These are phyloP conservation scores for Crucibulum laeve DNA, from an alignment of 768 basidiomycete genomes.

Conservation along the genomic window DNA sequence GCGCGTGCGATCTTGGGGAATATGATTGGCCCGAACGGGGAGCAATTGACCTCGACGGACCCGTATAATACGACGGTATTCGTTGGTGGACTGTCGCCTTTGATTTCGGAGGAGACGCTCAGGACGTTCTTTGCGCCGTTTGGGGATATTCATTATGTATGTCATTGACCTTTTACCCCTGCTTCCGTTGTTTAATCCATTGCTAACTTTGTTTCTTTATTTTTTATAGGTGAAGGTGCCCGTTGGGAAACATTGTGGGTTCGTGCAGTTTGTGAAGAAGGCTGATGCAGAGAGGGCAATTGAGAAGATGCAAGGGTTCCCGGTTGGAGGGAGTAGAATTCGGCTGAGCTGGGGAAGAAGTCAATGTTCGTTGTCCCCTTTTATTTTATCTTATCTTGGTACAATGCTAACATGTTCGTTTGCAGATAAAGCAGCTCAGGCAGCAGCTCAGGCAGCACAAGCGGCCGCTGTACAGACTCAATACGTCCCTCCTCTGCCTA, in stretches of 20 bases:
- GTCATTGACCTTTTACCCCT: conserved; percentile 19
- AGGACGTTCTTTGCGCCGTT: conserved; percentile 91
- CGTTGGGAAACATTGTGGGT: conserved; percentile 92
- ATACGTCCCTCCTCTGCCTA: conserved; percentile 17
- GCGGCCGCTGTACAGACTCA: conserved; percentile 61
- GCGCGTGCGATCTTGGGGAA: conserved; percentile 80
- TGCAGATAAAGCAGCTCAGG: conserved; percentile 86
- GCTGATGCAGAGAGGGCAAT: conserved; percentile 90
- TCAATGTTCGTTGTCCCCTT: conserved; percentile 59
- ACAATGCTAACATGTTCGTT: conserved; percentile 4
- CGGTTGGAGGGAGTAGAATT: conserved; percentile 88
- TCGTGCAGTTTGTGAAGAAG: conserved; percentile 92
- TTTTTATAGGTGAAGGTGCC: conserved; percentile 84
- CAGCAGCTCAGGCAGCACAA: conserved; percentile 80
- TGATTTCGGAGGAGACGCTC: conserved; percentile 89
- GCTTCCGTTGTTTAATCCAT: not conserved
- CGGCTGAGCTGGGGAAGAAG: conserved; percentile 91
- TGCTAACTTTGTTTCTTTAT: not conserved
- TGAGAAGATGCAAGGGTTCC: conserved; percentile 96
- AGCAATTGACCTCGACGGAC: conserved; percentile 83
- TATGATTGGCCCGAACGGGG: conserved; percentile 81
- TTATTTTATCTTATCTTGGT: conserved; percentile 1
- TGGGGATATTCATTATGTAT: conserved; percentile 87
- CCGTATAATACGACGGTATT: conserved; percentile 98
- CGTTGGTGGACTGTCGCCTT: conserved; percentile 83